phyloP scores from a whole-genome alignment of 305 asterid species.

The Nicotiana rustica region DNA sequence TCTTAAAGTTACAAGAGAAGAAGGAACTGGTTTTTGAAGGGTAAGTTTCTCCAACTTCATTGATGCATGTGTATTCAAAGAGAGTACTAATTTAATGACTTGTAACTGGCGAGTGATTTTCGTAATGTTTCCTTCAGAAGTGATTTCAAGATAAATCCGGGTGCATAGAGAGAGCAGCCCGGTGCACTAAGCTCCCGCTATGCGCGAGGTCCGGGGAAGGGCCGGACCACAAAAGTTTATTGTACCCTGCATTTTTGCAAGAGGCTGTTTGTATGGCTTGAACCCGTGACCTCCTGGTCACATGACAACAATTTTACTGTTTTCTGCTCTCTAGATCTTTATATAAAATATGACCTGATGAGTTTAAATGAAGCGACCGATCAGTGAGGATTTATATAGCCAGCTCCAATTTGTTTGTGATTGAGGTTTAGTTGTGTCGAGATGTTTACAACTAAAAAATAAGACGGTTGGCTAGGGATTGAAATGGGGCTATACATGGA shows the following conservation, averaged over 20 bases:
- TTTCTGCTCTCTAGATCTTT: not conserved
- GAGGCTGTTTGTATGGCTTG: too few relatives aligned
- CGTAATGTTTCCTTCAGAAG: not conserved
- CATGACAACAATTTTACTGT: too few relatives aligned
- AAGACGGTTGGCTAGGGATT: not conserved
- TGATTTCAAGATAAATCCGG: not conserved
- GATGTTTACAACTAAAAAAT: not conserved
- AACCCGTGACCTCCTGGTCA: too few relatives aligned
- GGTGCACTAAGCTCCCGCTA: too few relatives aligned
- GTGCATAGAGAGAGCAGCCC: too few relatives aligned
- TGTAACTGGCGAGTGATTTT: not conserved
- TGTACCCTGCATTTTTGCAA: too few relatives aligned
- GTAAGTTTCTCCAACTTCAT: constrained; percentile 47
- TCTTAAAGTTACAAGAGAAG: constrained; percentile 88
- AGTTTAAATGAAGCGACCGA: not conserved
- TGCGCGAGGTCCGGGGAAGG: too few relatives aligned
- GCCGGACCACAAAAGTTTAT: too few relatives aligned
- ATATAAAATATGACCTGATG: not conserved
- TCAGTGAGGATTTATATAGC: too few relatives aligned
- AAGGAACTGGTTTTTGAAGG: constrained; percentile 96
- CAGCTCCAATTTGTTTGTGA: too few relatives aligned
- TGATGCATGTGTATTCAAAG: not conserved
- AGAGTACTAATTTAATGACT: not conserved
- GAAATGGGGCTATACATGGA: not conserved
- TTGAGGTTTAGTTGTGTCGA: not conserved